Percentiles rank a stretch among this genome's conserved stretches.
phyloP scores from a whole-genome alignment of 495 filamentous ascomycete genomes.

The Wilcoxina mikolae region DNA sequence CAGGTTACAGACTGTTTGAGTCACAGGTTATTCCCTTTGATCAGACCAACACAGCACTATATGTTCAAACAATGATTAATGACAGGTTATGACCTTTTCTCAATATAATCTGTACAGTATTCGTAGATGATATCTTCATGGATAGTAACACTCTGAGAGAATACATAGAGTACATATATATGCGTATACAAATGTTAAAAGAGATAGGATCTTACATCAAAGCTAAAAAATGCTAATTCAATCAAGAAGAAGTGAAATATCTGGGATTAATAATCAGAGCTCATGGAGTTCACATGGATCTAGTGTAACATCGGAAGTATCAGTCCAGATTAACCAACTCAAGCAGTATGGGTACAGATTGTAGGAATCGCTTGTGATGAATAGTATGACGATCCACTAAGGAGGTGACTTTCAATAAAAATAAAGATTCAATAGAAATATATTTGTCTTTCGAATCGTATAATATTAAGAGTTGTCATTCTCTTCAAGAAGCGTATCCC shows the following conservation, averaged over 20 bases:
- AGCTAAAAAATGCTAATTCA: slow-evolving; percentile 8
- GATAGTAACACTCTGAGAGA: slow-evolving; percentile 12
- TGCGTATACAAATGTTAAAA: not conserved
- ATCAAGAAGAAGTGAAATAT: not conserved
- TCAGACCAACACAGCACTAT: slow-evolving; percentile 16
- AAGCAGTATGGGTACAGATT: too few relatives aligned
- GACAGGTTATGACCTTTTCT: slow-evolving; percentile 21
- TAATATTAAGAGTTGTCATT: too few relatives aligned
- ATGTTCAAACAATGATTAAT: slow-evolving; percentile 31
- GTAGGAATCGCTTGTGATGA: too few relatives aligned
- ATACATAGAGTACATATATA: not conserved
- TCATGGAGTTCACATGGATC: slow-evolving; percentile 1
- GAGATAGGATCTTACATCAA: not conserved
- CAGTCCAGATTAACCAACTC: too few relatives aligned
- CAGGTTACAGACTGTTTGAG: slow-evolving; percentile 23
- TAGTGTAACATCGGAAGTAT: too few relatives aligned
- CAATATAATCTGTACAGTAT: slow-evolving; percentile 21
- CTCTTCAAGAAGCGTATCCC: too few relatives aligned
- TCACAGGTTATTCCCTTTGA: slow-evolving; percentile 25
- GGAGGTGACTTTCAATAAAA: too few relatives aligned
- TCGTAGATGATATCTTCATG: too few relatives aligned
- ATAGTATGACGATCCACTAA: too few relatives aligned
- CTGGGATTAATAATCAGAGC: not conserved
- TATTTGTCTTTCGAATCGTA: too few relatives aligned
- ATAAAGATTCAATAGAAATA: too few relatives aligned